A percentile compares a stretch with the other conserved stretches of the same genome.
phyloP scores from a whole-genome alignment of 1,139 yeast genomes.

The Pichia sp. region DNA sequence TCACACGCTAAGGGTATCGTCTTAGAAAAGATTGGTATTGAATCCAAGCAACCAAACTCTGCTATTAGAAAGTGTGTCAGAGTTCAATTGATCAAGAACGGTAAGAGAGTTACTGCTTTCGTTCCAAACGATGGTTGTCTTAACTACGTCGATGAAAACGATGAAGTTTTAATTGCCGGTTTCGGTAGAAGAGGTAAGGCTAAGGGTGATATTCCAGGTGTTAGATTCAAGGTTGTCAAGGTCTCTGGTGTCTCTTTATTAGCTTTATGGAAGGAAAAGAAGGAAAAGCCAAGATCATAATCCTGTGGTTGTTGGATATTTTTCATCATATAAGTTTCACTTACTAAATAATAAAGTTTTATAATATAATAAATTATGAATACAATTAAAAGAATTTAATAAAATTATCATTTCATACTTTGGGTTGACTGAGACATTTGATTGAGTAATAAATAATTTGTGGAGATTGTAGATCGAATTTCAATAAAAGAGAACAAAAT shows the following conservation, averaged over 20 bases:
- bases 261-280: constrained; percentile 99
- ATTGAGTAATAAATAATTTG: too few species aligned
- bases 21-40: constrained; percentile 98
- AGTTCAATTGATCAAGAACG: constrained; percentile 99
- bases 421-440: too few species aligned
- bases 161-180: constrained; percentile 99
- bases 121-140: constrained; percentile 99
- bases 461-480: too few species aligned
- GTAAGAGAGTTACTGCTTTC: constrained; percentile 99
- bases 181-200: constrained; percentile 99
- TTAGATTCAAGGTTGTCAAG: constrained; percentile 99
- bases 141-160: constrained; percentile 99
- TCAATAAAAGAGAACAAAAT: too few species aligned
- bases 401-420: too few species aligned
- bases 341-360: not conserved
- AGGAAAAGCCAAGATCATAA: constrained; percentile 99
- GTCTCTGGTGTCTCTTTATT: constrained; percentile 99
- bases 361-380: not conserved
- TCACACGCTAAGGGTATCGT: constrained; percentile 99
- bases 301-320: constrained; percentile 10
- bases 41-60: constrained; percentile 99
- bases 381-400: too few species aligned
- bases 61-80: constrained; percentile 99
- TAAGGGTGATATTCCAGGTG: constrained; percentile 99
- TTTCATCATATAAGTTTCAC: too few species aligned